Evolutionary conservation across 139 green algal genomes (phyloP).

Genomic region (Chlamydomonas sp.): DNA sequence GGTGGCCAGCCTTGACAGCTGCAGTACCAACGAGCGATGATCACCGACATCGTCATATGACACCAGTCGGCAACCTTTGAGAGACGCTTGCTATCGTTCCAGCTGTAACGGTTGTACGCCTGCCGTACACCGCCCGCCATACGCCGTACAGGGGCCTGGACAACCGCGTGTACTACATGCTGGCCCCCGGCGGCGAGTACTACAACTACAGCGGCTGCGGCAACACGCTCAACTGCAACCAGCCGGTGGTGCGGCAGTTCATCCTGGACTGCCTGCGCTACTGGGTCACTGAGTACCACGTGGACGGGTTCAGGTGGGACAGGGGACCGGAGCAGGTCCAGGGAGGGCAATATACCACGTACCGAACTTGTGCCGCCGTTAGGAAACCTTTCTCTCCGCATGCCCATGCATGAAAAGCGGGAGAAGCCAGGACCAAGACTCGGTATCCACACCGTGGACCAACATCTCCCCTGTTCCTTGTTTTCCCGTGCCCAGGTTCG

Average conservation of each 20-base stretch:
- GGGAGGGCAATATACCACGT: too few relatives aligned
- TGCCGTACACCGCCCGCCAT: too few relatives aligned
- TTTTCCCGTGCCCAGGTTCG: constrained; percentile 77
- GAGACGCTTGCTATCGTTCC: too few relatives aligned
- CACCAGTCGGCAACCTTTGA: too few relatives aligned
- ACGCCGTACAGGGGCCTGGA: constrained; percentile 82
- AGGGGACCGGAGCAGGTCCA: too few relatives aligned
- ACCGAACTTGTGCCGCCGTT: too few relatives aligned
- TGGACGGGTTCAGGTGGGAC: constrained; percentile 85
- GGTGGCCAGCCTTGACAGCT: too few relatives aligned
- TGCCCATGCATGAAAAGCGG: too few relatives aligned
- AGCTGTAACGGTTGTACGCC: too few relatives aligned
- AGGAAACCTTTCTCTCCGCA: too few relatives aligned
- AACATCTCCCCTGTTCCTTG: background rate
- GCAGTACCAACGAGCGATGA: too few relatives aligned
- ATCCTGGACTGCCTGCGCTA: constrained; percentile 95
- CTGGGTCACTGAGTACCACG: constrained; percentile 94
- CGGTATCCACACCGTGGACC: background rate
- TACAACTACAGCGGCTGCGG: constrained; percentile 99
- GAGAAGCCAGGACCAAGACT: background rate
- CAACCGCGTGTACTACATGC: constrained; percentile 98
- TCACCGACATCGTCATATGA: too few relatives aligned
- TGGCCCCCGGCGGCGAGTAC: constrained; percentile 93
- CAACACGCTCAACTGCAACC: constrained; percentile 99
- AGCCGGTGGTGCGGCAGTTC: constrained; percentile 89